A percentile compares a stretch with the other conserved stretches of the same genome.
Conservation (phyloP, 371 early-diverging fungal species). For the Mucor plumbeus region DNA sequence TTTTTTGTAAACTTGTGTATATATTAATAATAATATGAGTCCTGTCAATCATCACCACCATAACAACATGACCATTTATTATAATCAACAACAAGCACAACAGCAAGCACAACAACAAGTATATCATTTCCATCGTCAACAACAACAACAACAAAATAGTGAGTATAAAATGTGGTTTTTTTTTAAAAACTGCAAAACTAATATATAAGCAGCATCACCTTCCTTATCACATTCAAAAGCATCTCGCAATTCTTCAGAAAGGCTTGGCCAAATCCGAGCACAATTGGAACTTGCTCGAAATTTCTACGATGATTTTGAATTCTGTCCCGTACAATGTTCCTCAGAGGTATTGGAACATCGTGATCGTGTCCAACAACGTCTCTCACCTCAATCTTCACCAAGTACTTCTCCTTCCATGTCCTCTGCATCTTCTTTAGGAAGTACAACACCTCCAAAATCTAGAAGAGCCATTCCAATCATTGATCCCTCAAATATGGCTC, state of each 20-base stretch:
- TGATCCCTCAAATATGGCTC: constrained; percentile 42
- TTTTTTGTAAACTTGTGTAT: constrained; percentile 6
- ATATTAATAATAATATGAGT: constrained; percentile 17
- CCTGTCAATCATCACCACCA: constrained; percentile 15
- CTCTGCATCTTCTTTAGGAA: constrained; percentile 11
- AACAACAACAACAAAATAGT: constrained; percentile 6
- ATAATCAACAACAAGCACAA: constrained; percentile 15
- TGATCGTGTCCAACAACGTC: constrained; percentile 47
- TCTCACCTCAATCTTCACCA: constrained; percentile 52
- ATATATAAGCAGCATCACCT: not conserved
- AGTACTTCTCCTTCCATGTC: constrained; percentile 41
- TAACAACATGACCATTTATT: constrained; percentile 23
- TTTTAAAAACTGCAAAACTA: not conserved
- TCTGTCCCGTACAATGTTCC: constrained; percentile 45
- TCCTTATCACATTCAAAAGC: constrained; percentile 9
- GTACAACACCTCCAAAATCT: constrained; percentile 23
- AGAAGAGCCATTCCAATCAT: constrained; percentile 48
- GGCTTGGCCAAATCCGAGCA: constrained; percentile 45
- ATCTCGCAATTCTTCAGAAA: constrained; percentile 9
- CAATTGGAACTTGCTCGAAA: constrained; percentile 53
- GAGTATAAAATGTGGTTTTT: constrained; percentile 2
- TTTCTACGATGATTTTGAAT: constrained; percentile 54
- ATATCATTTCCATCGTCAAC: constrained; percentile 13
- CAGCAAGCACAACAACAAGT: constrained; percentile 3
- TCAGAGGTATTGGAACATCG: constrained; percentile 46